Base-by-base conservation (phyloP, 2,329 filamentous ascomycete genomes). In the Xylaria sp. region DNA sequence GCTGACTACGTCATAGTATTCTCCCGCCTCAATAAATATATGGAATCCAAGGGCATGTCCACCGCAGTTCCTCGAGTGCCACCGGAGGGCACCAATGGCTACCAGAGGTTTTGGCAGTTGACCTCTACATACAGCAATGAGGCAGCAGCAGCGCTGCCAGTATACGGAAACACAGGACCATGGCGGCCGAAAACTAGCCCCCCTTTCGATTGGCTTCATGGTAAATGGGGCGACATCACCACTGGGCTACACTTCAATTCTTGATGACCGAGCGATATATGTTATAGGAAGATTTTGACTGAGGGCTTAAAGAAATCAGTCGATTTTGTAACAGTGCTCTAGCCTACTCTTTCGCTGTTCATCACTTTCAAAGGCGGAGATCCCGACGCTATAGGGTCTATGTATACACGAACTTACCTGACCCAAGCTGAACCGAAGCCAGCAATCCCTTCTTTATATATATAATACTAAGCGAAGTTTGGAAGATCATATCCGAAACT, bases 1-100 rank as follows among this genome's bases (percentile, higher is more conserved):
- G 10, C 57, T 64, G 1, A 71, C 58, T 3, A 39, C 48, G 1
- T 46, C 33, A 2, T 39, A 69, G 80, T 89, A 1, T 79, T 86
- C 4, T 80, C 83, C 0, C 82, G 88, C 0, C 76, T 91, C 4
- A 73, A 89, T 63, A 83, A 83, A 5, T 74, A 82, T 62, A 87
- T 90, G 84, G 72, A 80, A 13, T 76, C 81, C 6, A 80, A 83
- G 10, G 80, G 81, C 0, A 79, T 82, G 3, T 79, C 77, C 0
- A 79, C 77, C 13, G 84, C 84, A 0, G 81, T 82, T 1, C 88
- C 89, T 0, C 75, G 80, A 1, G 79, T 84, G 3, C 75, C 77
- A 6, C 74, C 80, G 49, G 76, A 72, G 13, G 69, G 66, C 15
- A 48, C 54, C 8, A 36, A 52, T 8, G 56, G 60, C 6, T 54